A percentile compares a stretch with the other conserved stretches of the same genome.
Conservation (phyloP, 1,284 basidiomycete species). For the Moesziomyces globuligerus region DNA sequence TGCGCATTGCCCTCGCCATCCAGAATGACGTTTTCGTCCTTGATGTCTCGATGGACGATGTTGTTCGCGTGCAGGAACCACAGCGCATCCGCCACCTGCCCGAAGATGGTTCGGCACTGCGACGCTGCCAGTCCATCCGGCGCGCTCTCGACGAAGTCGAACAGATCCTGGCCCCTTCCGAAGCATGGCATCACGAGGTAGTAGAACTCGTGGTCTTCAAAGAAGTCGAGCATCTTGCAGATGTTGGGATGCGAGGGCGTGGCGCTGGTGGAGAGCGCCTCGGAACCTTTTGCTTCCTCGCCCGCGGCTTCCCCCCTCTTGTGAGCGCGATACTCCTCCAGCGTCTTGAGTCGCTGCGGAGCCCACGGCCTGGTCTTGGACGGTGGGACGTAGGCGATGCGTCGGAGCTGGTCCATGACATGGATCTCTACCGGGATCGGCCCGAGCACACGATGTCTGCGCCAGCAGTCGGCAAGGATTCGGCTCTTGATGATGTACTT, state of each 20-base stretch:
- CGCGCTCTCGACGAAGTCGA: constrained; percentile 90
- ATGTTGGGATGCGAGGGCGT: constrained; percentile 79
- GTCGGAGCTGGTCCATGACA: constrained; percentile 84
- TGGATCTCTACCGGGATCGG: constrained; percentile 99
- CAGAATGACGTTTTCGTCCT: constrained; percentile 91
- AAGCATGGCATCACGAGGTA: constrained; percentile 77
- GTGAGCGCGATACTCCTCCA: constrained; percentile 37
- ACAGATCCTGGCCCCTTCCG: constrained; percentile 78
- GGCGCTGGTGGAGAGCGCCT: neutral
- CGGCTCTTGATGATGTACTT: constrained; percentile 99
- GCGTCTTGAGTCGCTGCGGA: constrained; percentile 28
- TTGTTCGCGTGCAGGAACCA: constrained; percentile 89
- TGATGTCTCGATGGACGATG: constrained; percentile 96
- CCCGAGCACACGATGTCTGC: constrained; percentile 87
- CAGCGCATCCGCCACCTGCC: constrained; percentile 92
- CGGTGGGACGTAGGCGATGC: constrained; percentile 72
- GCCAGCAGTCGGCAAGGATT: constrained; percentile 99
- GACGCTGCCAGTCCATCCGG: constrained; percentile 83
- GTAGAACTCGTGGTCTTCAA: constrained; percentile 96
- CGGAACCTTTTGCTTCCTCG: constrained; percentile 1
- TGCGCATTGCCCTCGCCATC: constrained; percentile 74
- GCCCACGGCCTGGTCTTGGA: constrained; percentile 48
- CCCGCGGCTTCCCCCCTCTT: constrained; percentile 24
- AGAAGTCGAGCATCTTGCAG: constrained; percentile 93
- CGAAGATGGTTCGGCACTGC: constrained; percentile 84